These are phyloP conservation scores for Penstemon davidsonii DNA, from an alignment of 257 asterid species.

Conservation along the genomic window DNA sequence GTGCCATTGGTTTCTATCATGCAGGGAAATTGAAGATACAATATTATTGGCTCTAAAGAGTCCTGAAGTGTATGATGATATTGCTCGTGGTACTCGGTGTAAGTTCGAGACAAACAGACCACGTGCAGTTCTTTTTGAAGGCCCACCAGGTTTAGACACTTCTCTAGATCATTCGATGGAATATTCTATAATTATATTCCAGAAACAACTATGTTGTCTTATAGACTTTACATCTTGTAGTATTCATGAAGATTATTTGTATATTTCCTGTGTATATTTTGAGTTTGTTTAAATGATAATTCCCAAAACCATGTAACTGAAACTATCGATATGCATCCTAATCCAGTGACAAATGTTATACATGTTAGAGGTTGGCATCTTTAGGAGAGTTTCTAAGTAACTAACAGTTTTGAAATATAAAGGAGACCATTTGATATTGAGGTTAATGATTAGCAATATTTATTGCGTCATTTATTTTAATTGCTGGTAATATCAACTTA, in stretches of 20 bases:
- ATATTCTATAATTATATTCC: background rate
- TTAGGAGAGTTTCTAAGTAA: background rate
- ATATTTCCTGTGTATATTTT: background rate
- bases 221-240: background rate
- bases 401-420: background rate
- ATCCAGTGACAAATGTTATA: background rate
- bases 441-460: background rate
- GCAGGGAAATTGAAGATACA: conserved; percentile 91
- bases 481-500: background rate
- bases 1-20: conserved; percentile 22
- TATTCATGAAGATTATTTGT: background rate
- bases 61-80: conserved; percentile 93
- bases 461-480: background rate
- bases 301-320: background rate
- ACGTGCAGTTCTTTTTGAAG: conserved; percentile 94
- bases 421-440: background rate
- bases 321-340: background rate
- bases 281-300: background rate
- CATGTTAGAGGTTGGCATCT: background rate
- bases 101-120: conserved; percentile 98
- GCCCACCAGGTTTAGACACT: conserved; percentile 87
- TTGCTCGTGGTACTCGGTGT: conserved; percentile 91
- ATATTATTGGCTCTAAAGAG: conserved; percentile 80
- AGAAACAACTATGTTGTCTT: background rate
- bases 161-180: conserved; percentile 14